These are phyloP conservation scores for Bipolaris cookei DNA, from an alignment of 2,329 filamentous ascomycete species.

Conservation along the genomic window DNA sequence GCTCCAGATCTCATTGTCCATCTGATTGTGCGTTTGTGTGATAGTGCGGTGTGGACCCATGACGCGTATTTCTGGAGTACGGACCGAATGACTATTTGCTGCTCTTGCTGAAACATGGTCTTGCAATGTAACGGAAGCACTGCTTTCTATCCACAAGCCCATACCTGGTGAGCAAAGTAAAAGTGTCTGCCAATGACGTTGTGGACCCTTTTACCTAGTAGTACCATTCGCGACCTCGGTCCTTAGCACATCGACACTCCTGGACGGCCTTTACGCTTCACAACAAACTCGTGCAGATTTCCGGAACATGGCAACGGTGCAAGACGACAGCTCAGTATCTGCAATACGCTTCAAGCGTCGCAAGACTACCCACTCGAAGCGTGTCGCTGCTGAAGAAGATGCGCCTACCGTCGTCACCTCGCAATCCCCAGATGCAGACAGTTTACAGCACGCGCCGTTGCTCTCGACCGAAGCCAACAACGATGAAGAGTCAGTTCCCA, in stretches of 20 bases:
- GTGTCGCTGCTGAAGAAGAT: conserved; percentile 25
- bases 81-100: not conserved
- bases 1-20: conserved; percentile 1
- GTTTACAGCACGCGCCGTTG: conserved; percentile 13
- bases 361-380: conserved; percentile 37
- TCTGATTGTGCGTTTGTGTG: conserved; percentile 7
- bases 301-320: conserved; percentile 21
- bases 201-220: not conserved
- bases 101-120: not conserved
- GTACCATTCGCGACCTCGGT: conserved; percentile 9
- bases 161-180: not conserved
- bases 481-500: conserved; percentile 30
- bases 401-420: conserved; percentile 2
- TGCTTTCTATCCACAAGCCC: not conserved
- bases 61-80: not conserved
- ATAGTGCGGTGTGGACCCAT: not conserved
- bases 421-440: conserved; percentile 15
- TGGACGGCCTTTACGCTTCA: not conserved
- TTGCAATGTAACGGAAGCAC: not conserved
- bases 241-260: not conserved
- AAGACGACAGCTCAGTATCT: conserved; percentile 23
- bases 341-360: conserved; percentile 43
- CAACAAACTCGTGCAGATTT: conserved; percentile 7
- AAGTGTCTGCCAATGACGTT: conserved; percentile 6
- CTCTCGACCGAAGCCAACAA: conserved; percentile 15